These are phyloP conservation scores for Orbilia brochopaga DNA, from an alignment of 2,329 filamentous ascomycete species.

Conservation along the genomic window DNA sequence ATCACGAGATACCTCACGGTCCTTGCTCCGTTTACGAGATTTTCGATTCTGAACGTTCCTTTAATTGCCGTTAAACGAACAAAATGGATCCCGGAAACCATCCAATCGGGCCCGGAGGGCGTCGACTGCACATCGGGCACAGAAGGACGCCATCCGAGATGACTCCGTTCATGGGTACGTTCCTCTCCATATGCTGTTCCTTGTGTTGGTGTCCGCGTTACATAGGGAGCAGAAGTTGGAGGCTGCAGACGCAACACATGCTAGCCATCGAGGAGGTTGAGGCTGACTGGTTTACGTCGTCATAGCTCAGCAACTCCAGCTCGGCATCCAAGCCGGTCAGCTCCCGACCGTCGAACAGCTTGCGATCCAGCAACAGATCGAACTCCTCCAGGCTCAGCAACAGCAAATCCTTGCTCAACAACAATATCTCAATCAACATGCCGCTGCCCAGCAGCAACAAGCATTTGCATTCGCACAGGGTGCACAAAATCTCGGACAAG, in stretches of 20 bases:
- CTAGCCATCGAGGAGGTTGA: constrained; percentile 1
- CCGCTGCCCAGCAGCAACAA: constrained; percentile 76
- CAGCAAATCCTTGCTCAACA: constrained; percentile 97
- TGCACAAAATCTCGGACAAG: constrained; percentile 69
- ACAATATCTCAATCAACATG: constrained; percentile 95
- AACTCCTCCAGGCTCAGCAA: constrained; percentile 95
- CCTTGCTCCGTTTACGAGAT: constrained; percentile 16
- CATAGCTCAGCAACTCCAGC: constrained; percentile 47
- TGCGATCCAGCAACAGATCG: constrained; percentile 96
- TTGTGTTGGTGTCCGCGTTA: constrained; percentile 34
- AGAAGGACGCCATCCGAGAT: constrained; percentile 95
- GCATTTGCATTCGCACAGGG: constrained; percentile 75
- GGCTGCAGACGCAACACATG: constrained; percentile 30
- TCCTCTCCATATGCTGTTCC: constrained; percentile 56
- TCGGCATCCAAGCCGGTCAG: constrained; percentile 55
- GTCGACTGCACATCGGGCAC: constrained; percentile 95
- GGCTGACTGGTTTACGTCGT: constrained; percentile 26
- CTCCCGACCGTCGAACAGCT: constrained; percentile 82
- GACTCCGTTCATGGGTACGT: constrained; percentile 96
- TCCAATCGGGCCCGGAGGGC: constrained; percentile 75
- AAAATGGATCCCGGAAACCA: constrained; percentile 58
- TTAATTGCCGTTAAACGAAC: constrained; percentile 56
- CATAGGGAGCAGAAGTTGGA: constrained; percentile 24
- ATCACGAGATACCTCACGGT: constrained; percentile 38
- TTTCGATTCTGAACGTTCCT: constrained; percentile 52